Percentiles rank a stretch among this genome's conserved stretches.
Evolutionary conservation across 148 eudicot genomes (phyloP).

Genomic region (Silene uniflora): DNA sequence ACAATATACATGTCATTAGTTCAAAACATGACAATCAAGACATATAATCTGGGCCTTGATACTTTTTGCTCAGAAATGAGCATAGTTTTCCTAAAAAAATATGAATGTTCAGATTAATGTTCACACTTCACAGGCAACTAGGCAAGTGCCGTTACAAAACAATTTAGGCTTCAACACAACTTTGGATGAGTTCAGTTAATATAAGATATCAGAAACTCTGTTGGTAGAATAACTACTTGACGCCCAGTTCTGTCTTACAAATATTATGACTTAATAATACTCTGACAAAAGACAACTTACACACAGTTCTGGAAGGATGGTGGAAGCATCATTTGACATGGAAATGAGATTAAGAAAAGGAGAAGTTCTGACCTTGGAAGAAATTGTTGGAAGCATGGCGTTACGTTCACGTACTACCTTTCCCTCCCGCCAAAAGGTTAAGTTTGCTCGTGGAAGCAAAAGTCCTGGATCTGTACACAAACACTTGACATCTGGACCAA

Average conservation of each 20-base stretch:
- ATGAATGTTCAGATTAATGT: too few relatives aligned
- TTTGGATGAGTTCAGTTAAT: too few relatives aligned
- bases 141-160: background rate
- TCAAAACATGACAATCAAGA: too few relatives aligned
- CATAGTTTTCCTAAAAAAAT: too few relatives aligned
- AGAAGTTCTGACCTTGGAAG: slow-evolving; percentile 63
- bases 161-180: background rate
- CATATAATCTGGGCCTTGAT: too few relatives aligned
- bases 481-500: slow-evolving; percentile 97
- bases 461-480: slow-evolving; percentile 88
- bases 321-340: background rate
- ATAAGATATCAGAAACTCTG: background rate
- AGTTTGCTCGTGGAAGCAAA: slow-evolving; percentile 83
- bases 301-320: background rate
- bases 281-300: background rate
- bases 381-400: slow-evolving; percentile 93
- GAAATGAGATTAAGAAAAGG: background rate
- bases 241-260: background rate
- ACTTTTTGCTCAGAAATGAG: too few relatives aligned
- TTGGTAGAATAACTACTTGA: background rate
- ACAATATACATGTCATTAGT: too few relatives aligned
- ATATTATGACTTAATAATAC: background rate
- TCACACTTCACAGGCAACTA: too few relatives aligned
- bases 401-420: slow-evolving; percentile 89
- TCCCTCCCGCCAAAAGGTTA: slow-evolving; percentile 90